phyloP scores from a whole-genome alignment of 331 rosid genomes.

The Acacia pycnantha region DNA sequence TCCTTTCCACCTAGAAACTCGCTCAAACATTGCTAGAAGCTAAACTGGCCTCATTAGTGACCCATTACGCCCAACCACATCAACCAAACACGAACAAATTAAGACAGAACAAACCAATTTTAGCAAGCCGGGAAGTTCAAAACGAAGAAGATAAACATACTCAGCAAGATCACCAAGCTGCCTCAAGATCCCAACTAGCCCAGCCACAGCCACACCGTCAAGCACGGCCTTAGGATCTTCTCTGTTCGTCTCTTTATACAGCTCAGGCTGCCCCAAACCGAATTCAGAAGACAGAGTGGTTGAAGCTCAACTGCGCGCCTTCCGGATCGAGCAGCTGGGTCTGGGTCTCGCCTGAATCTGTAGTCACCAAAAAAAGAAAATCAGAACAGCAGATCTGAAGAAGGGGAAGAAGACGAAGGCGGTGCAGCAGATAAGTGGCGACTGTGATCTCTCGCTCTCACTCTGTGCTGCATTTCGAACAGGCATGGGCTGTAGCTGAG shows the following conservation, averaged over 20 bases:
- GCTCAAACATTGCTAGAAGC: slow-evolving; percentile 2
- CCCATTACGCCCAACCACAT: slow-evolving; percentile 26
- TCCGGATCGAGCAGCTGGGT: too few relatives aligned
- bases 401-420: too few relatives aligned
- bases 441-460: too few relatives aligned
- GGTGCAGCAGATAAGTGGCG: too few relatives aligned
- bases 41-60: slow-evolving; percentile 17
- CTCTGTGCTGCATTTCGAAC: too few relatives aligned
- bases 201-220: slow-evolving; percentile 89
- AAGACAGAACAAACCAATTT: slow-evolving; percentile 9
- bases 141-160: slow-evolving; percentile 59
- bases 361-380: too few relatives aligned
- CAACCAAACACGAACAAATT: slow-evolving; percentile 11
- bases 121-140: neutral
- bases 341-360: too few relatives aligned
- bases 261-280: slow-evolving; percentile 70
- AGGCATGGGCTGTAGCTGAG: too few relatives aligned
- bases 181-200: slow-evolving; percentile 97
- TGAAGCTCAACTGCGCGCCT: too few relatives aligned
- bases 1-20: slow-evolving; percentile 6
- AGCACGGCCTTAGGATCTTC: slow-evolving; percentile 95
- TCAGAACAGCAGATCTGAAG: too few relatives aligned
- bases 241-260: slow-evolving; percentile 50
- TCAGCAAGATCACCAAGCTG: slow-evolving; percentile 99
- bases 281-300: too few relatives aligned